Evolutionary conservation across 2,329 filamentous ascomycete genomes (phyloP).

Genomic region (Sphaerostilbella broomeana): DNA sequence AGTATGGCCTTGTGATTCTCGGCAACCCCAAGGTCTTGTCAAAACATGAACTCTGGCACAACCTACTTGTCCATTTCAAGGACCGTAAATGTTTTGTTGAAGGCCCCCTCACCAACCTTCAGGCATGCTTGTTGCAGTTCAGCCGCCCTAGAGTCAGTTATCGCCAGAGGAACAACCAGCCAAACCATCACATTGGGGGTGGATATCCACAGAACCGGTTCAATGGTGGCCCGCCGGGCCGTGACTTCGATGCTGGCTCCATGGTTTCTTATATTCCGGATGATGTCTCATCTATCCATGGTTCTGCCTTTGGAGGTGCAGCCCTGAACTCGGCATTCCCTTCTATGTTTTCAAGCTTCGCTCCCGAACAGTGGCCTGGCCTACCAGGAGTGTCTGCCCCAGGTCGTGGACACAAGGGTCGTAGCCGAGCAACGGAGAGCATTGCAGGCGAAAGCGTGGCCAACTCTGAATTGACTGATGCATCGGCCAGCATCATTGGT

Average conservation of each 20-base stretch:
- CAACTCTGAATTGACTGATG: conserved; percentile 82
- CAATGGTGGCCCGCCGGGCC: conserved; percentile 35
- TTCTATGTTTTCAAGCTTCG: conserved; percentile 91
- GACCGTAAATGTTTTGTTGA: conserved; percentile 94
- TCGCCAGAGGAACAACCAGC: conserved; percentile 71
- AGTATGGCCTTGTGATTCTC: conserved; percentile 92
- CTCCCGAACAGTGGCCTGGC: conserved; percentile 79
- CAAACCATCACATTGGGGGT: conserved; percentile 59
- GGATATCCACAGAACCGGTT: conserved; percentile 36
- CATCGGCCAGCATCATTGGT: conserved; percentile 69
- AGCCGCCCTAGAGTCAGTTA: conserved; percentile 88
- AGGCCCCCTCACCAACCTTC: conserved; percentile 90
- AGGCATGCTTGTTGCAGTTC: conserved; percentile 91
- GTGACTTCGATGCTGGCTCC: conserved; percentile 71
- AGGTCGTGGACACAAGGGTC: conserved; percentile 61
- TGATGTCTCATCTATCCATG: conserved; percentile 93
- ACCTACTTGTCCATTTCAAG: conserved; percentile 91
- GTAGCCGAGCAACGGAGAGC: conserved; percentile 64
- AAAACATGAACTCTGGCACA: conserved; percentile 97
- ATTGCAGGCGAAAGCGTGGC: conserved; percentile 89
- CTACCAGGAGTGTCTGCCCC: conserved; percentile 57
- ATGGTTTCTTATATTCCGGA: conserved; percentile 95
- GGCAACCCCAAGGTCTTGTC: conserved; percentile 96
- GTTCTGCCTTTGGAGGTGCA: conserved; percentile 79
- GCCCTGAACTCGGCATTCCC: conserved; percentile 72